Evolutionary conservation across 2,329 filamentous ascomycete genomes (phyloP), one percentile per base, ranked within the genome.

Genomic region (Ascochyta fabae): DNA sequence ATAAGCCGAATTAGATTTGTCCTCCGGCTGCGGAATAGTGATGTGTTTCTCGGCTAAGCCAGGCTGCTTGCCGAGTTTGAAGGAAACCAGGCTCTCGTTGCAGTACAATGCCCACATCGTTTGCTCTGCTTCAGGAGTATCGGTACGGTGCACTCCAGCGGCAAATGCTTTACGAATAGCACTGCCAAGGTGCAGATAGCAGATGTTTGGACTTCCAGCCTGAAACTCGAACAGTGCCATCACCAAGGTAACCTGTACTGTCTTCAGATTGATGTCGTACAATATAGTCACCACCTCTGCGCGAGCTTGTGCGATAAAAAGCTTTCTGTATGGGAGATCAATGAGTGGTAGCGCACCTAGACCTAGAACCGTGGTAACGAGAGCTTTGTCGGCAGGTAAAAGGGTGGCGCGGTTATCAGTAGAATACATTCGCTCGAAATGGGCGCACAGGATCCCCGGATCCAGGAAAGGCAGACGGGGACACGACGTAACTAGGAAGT

Each of bases 131-230:
- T 48, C 40, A 1, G 15, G 6, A 9, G 34, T 52, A 7, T 48
- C 19, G 2, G 35, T 38, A 9, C 54, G 48, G 16, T 57, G 54
- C 4, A 53, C 44, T 31, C 54, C 54, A 9, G 54, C 54, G 12
- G 54, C 54, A 26, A 52, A 57, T 4, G 54, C 54, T 43, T 57
- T 57, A 12, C 54, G 48, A 15, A 57, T 53, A 3, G 54, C 48
- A 15, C 48, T 41, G n/a, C 54, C 54, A 23, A 57, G 45, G 8
- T 57, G 54, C 27, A 57, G 33, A 33, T 57, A 57, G 34, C 54
- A 52, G 16, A 57, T 52, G 16, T 57, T 57, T 1, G 54, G 54
- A 12, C 48, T 57, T 0, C 54, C 54, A 22, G 48, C 48, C 23
- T 57, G 48, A 13, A 57, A 57, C 10, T 57, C 54, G 26, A 52